Conservation (phyloP, 2,329 filamentous ascomycete species). For the Arthrobotrys megalospora region DNA sequence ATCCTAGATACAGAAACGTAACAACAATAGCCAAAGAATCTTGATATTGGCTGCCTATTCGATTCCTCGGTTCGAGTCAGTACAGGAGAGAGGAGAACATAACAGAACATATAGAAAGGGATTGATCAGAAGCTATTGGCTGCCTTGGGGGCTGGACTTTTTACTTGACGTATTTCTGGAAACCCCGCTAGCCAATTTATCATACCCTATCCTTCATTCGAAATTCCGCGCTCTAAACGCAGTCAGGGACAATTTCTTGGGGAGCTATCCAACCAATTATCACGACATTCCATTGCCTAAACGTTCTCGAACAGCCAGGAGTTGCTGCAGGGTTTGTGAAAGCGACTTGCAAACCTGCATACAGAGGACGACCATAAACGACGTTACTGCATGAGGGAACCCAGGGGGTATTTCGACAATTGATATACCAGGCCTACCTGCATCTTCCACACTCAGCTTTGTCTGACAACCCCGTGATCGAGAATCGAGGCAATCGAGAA, state of each 20-base stretch:
- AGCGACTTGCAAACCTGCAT: constrained; percentile 47
- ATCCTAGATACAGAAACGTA: constrained; percentile 57
- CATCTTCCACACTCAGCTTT: constrained; percentile 39
- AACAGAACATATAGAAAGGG: constrained; percentile 38
- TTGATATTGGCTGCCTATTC: constrained; percentile 57
- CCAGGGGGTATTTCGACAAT: constrained; percentile 39
- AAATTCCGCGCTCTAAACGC: constrained; percentile 57
- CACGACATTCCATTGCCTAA: constrained; percentile 60
- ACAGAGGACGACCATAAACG: constrained; percentile 31
- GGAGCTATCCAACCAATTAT: constrained; percentile 45
- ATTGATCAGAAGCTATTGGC: constrained; percentile 53
- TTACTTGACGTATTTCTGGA: constrained; percentile 42
- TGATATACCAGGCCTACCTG: constrained; percentile 36
- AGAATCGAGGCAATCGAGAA: constrained; percentile 46
- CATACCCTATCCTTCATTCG: constrained; percentile 28
- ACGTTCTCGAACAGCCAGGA: constrained; percentile 60
- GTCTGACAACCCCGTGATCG: constrained; percentile 52
- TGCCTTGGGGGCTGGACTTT: constrained; percentile 44
- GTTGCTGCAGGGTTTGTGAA: constrained; percentile 59
- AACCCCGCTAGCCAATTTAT: constrained; percentile 48
- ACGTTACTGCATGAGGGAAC: constrained; percentile 47
- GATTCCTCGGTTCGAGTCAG: constrained; percentile 51
- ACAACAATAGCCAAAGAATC: constrained; percentile 55
- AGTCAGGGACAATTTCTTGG: constrained; percentile 57
- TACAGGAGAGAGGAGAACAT: constrained; percentile 28